A percentile compares a stretch with the other conserved stretches of the same genome.
phyloP scores from a whole-genome alignment of 2,329 filamentous ascomycete genomes.

The Penicillium expansum region DNA sequence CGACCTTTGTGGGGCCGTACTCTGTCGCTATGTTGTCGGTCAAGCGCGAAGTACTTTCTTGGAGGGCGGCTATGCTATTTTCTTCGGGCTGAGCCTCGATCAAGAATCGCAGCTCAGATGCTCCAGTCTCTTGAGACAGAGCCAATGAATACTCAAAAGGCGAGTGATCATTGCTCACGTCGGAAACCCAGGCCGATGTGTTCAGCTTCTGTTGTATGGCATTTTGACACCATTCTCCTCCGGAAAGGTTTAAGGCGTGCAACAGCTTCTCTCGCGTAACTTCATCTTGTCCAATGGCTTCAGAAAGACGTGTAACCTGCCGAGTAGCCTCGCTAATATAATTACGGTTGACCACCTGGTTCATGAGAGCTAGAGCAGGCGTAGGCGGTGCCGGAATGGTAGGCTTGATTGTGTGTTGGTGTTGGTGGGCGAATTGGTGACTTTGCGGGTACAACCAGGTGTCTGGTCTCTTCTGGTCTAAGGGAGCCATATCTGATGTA shows the following conservation, averaged over 20 bases:
- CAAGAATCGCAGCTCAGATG: neutral
- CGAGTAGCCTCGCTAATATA: neutral
- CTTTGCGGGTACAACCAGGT: neutral
- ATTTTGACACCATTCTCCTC: neutral
- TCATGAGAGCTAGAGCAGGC: neutral
- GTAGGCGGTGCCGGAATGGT: too few relatives aligned
- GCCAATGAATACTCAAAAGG: neutral
- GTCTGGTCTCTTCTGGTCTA: neutral
- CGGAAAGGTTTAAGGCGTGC: neutral
- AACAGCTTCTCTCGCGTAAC: neutral
- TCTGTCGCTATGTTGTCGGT: neutral
- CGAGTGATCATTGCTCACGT: neutral
- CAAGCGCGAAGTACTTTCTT: neutral
- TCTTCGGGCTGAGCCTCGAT: neutral
- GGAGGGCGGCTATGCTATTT: neutral
- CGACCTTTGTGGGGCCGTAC: neutral
- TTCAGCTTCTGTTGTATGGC: neutral
- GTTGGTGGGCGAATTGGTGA: neutral
- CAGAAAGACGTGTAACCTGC: neutral
- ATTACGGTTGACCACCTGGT: neutral
- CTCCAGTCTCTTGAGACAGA: neutral
- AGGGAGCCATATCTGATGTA: neutral
- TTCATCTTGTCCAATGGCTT: neutral
- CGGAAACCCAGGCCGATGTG: neutral
- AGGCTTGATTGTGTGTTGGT: neutral